Conservation (phyloP, 1,284 basidiomycete species). For the Heliocybe sulcata region DNA sequence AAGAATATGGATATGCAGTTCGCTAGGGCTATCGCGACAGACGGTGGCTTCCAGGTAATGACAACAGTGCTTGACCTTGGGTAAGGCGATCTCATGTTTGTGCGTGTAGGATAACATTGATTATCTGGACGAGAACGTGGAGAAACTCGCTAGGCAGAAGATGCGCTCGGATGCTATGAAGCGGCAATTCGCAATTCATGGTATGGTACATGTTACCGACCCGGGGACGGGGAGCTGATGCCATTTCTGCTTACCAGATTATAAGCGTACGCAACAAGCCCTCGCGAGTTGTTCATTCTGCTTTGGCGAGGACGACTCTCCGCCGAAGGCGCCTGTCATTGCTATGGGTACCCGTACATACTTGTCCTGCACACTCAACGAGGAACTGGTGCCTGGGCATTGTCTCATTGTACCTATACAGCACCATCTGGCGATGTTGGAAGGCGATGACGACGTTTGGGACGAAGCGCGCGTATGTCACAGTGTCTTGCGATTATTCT, state of each 20-base stretch:
- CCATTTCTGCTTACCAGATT: conserved; percentile 51
- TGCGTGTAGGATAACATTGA: conserved; percentile 69
- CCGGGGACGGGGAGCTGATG: neutral
- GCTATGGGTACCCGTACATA: conserved; percentile 89
- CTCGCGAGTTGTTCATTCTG: conserved; percentile 85
- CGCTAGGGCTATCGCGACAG: conserved; percentile 81
- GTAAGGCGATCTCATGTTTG: neutral
- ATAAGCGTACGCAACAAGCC: conserved; percentile 89
- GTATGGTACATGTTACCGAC: conserved; percentile 31
- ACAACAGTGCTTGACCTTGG: conserved; percentile 4
- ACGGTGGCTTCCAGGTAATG: conserved; percentile 78
- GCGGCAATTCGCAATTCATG: conserved; percentile 93
- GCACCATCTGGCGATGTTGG: conserved; percentile 86
- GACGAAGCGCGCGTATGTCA: conserved; percentile 80
- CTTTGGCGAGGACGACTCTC: conserved; percentile 81
- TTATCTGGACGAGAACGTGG: conserved; percentile 96
- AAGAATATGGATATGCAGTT: conserved; percentile 90
- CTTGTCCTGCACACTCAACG: conserved; percentile 79
- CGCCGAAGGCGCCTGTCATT: conserved; percentile 80
- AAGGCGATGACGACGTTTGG: conserved; percentile 98
- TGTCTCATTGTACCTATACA: conserved; percentile 95
- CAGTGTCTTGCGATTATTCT: neutral
- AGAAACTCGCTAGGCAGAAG: conserved; percentile 85
- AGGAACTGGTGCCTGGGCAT: conserved; percentile 86
- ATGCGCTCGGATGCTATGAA: conserved; percentile 97